These are phyloP conservation scores for Dactylella cylindrospora DNA, from an alignment of 2,329 filamentous ascomycete genomes.

Conservation along the genomic window DNA sequence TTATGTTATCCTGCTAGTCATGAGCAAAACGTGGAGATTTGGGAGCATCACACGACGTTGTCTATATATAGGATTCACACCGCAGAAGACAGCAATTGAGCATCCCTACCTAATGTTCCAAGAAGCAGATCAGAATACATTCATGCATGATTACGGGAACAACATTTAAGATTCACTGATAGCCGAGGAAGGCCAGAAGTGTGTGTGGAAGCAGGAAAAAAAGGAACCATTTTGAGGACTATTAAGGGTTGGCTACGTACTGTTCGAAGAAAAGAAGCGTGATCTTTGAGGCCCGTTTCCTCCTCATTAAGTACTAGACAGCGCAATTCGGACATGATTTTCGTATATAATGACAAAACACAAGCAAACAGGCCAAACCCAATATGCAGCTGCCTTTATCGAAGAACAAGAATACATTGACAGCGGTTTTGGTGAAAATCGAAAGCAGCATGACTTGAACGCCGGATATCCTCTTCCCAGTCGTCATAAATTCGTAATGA, in stretches of 20 bases:
- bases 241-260: conserved; percentile 44
- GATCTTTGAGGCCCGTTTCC: conserved; percentile 16
- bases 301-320: conserved; percentile 40
- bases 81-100: conserved; percentile 44
- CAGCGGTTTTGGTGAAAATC: conserved; percentile 11
- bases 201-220: conserved; percentile 17
- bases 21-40: too few relatives aligned
- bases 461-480: conserved; percentile 39
- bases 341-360: conserved; percentile 14
- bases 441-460: conserved; percentile 18
- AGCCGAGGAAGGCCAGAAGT: conserved; percentile 13
- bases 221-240: conserved; percentile 35
- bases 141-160: conserved; percentile 30
- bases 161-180: conserved; percentile 31
- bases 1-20: too few relatives aligned
- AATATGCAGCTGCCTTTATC: conserved; percentile 3
- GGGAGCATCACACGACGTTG: too few relatives aligned
- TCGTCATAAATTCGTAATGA: conserved; percentile 41
- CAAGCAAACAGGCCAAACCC: neutral
- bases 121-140: conserved; percentile 39
- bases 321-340: conserved; percentile 20
- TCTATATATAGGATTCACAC: too few relatives aligned
- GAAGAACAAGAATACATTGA: conserved; percentile 7
- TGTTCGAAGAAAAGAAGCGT: conserved; percentile 39
- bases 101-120: conserved; percentile 42